Base-by-base conservation (phyloP, 129 eudicot species). In the Saussurea involucrata region DNA sequence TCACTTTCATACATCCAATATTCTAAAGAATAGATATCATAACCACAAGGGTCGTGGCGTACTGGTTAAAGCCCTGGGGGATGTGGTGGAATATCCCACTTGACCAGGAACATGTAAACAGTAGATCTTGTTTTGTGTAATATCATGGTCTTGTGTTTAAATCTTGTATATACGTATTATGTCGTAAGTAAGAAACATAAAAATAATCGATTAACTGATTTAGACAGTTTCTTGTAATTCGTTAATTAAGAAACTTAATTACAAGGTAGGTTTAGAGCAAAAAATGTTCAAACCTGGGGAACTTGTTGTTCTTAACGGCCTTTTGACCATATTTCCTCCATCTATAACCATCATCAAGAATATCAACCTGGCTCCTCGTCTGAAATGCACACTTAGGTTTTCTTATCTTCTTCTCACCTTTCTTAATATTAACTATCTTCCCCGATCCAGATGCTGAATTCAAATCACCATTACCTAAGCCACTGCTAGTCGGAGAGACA, bases 301-400 rank as follows among this genome's bases (percentile, higher is more conserved):
- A 92, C 31, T 85, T 92, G 76, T 87, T 92, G 83, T 89, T 92
- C 74, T 92, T 92, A 28, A 92, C 95, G 15, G 95, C 92, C 68
- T 92, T 92, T 40, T 92, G 95, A 8, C 97, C 97, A n/a, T 92
- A 92, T 55, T 92, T 92, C 44, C 97, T 89, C 97, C 97, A 92
- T 82, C 97, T 81, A 70, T 92, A 92, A 2, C 97, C 97, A 80
- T 92, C 97, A 57, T 92, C 97, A 37, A 92, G 90, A 8, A 92
- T 92, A 82, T 92, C 95, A 33, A 92, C 97, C 57, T 89, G 95
- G 77, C 95, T 92, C 66, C 98, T 88, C 0, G 98, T 92, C 69
- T 92, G 94, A 80, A 92, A 92, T 7, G 98, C 96, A 44, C 87
- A 86, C 79, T 89, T 92, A 1, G 88, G 83, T 72, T 86, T 90